These are phyloP conservation scores for Stygiomarasmius scandens DNA, from an alignment of 1,284 basidiomycete species.

Conservation along the genomic window DNA sequence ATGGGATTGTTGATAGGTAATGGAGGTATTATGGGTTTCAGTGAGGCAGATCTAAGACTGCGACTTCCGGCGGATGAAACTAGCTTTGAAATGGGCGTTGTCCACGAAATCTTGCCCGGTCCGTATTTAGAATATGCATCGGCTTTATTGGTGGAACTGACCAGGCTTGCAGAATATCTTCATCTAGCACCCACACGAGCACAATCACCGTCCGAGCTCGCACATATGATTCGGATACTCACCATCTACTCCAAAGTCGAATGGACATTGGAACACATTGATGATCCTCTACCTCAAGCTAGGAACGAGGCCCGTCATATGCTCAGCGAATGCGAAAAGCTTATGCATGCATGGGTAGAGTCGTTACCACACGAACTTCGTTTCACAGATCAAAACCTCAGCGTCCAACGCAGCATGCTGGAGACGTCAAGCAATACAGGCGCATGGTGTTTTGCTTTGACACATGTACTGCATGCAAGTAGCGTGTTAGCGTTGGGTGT, in stretches of 20 bases:
- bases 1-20: constrained; percentile 4
- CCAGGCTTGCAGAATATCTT: constrained; percentile 56
- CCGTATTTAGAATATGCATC: constrained; percentile 24
- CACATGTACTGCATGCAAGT: constrained; percentile 71
- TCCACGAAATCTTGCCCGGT: constrained; percentile 66
- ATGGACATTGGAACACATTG: constrained; percentile 42
- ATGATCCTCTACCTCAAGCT: background rate
- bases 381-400: constrained; percentile 62
- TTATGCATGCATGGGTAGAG: constrained; percentile 60
- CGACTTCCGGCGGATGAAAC: constrained; percentile 77
- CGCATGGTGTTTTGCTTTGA: constrained; percentile 76
- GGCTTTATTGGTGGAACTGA: constrained; percentile 7
- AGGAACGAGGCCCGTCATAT: background rate
- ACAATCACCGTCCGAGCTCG: constrained; percentile 67
- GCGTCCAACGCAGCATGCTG: constrained; percentile 73
- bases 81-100: constrained; percentile 67
- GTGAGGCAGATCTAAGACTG: constrained; percentile 59
- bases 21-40: constrained; percentile 22
- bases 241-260: constrained; percentile 65
- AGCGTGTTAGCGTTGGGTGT: constrained; percentile 63
- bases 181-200: constrained; percentile 61
- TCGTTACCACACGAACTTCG: constrained; percentile 68
- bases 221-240: constrained; percentile 68
- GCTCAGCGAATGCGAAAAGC: constrained; percentile 1
- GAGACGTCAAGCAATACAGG: constrained; percentile 75